Percentiles rank a stretch among this genome's conserved stretches.
phyloP scores from a whole-genome alignment of 2,329 filamentous ascomycete species.

The Hypoxylon sp. region DNA sequence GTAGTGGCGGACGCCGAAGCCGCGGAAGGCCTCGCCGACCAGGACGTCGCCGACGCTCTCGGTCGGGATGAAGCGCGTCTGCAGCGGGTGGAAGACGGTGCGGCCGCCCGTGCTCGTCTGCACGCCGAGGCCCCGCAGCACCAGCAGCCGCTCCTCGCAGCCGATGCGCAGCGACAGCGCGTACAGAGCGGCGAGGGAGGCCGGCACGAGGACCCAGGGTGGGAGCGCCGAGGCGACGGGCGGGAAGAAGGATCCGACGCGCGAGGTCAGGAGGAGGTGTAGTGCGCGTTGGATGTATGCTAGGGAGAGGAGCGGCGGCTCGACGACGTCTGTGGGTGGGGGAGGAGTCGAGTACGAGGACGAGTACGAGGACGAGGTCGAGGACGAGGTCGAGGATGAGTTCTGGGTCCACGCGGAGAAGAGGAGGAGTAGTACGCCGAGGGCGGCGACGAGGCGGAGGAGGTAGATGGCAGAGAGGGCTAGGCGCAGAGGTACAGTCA shows the following conservation, averaged over 20 bases:
- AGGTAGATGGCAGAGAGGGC: constrained; percentile 59
- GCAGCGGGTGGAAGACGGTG: constrained; percentile 47
- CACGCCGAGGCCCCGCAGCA: constrained; percentile 88
- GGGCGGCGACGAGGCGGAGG: constrained; percentile 56
- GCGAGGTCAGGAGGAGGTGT: constrained; percentile 39
- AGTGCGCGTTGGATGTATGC: constrained; percentile 46
- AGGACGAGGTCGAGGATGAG: constrained; percentile 25
- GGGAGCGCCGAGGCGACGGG: constrained; percentile 53
- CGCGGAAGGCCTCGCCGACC: constrained; percentile 93
- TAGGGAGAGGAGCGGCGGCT: constrained; percentile 29
- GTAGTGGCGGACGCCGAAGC: constrained; percentile 91
- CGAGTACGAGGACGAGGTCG: too few relatives aligned
- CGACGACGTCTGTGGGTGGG: constrained; percentile 5
- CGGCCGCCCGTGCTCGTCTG: constrained; percentile 78
- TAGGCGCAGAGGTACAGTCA: constrained; percentile 61
- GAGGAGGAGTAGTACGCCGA: constrained; percentile 61
- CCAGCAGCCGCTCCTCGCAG: constrained; percentile 84
- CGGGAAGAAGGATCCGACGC: constrained; percentile 50
- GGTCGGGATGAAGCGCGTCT: constrained; percentile 80
- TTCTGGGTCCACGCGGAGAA: constrained; percentile 60
- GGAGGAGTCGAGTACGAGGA: too few relatives aligned
- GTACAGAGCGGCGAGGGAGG: constrained; percentile 56
- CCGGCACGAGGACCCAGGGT: constrained; percentile 55
- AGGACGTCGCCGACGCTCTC: constrained; percentile 92
- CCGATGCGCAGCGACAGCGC: constrained; percentile 60